A percentile compares a stretch with the other conserved stretches of the same genome.
Conservation (phyloP, 2,329 filamentous ascomycete genomes). For the Fusarium aywerte region DNA sequence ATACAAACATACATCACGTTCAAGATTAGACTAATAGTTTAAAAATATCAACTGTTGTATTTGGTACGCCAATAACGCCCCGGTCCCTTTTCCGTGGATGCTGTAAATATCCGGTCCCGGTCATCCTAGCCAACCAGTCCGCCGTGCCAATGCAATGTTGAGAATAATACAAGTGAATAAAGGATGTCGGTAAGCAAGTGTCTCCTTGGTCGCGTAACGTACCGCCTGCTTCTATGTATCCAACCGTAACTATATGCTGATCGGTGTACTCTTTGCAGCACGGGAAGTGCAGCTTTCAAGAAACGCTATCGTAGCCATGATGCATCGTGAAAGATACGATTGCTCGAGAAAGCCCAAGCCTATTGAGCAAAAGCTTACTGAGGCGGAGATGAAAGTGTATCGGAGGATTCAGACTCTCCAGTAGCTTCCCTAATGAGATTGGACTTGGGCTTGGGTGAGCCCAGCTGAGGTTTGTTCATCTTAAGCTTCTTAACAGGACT, state of each 20-base stretch:
- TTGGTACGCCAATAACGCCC: slow-evolving; percentile 45
- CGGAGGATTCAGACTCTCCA: slow-evolving; percentile 66
- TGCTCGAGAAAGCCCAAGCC: neutral
- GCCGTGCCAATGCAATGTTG: slow-evolving; percentile 45
- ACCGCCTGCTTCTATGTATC: slow-evolving; percentile 45
- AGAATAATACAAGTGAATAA: slow-evolving; percentile 44
- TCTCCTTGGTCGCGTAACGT: slow-evolving; percentile 26
- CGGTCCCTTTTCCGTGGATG: slow-evolving; percentile 46
- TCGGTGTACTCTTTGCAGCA: slow-evolving; percentile 6
- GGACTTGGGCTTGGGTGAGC: slow-evolving; percentile 60
- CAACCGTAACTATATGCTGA: slow-evolving; percentile 32
- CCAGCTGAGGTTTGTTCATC: slow-evolving; percentile 58
- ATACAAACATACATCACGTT: slow-evolving; percentile 7
- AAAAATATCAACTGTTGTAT: slow-evolving; percentile 43
- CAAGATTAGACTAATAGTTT: slow-evolving; percentile 12
- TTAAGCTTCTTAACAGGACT: slow-evolving; percentile 58
- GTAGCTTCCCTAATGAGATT: slow-evolving; percentile 60
- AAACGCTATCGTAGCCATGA: neutral
- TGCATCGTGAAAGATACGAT: slow-evolving; percentile 4
- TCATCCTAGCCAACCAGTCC: slow-evolving; percentile 43
- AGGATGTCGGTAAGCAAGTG: slow-evolving; percentile 20
- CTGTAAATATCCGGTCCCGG: slow-evolving; percentile 44
- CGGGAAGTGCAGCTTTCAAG: neutral
- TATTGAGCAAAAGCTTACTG: slow-evolving; percentile 13
- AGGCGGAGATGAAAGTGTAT: slow-evolving; percentile 66